Percentiles rank a stretch among this genome's conserved stretches.
Evolutionary conservation across 352 stramenopile genomes (phyloP).

Genomic region (Elongisporangium undulatum): DNA sequence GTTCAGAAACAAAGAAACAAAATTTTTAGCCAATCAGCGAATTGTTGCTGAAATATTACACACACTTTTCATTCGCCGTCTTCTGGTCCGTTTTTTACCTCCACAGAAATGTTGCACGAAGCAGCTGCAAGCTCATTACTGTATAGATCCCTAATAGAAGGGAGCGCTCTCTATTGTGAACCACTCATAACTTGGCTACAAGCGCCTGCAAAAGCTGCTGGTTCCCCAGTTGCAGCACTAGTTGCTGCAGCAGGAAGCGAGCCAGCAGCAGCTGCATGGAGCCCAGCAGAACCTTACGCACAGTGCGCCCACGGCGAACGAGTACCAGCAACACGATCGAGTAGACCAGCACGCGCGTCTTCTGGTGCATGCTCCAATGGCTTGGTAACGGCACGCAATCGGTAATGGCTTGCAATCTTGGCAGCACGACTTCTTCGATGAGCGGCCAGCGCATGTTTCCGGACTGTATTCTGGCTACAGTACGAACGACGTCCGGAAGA

Average conservation of each 20-base stretch:
- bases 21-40: background rate
- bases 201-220: slow-evolving; percentile 5
- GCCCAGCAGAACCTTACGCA: slow-evolving; percentile 41
- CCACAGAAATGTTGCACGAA: background rate
- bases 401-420: slow-evolving; percentile 34
- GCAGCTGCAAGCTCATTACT: background rate
- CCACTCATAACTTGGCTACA: slow-evolving; percentile 21
- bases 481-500: slow-evolving; percentile 40
- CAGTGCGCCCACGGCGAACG: slow-evolving; percentile 42
- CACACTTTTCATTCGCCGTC: background rate
- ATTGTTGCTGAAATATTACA: background rate
- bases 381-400: slow-evolving; percentile 20
- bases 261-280: slow-evolving; percentile 54
- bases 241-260: slow-evolving; percentile 48
- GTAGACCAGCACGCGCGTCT: slow-evolving; percentile 45
- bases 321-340: slow-evolving; percentile 46
- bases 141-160: background rate
- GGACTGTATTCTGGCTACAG: slow-evolving; percentile 42
- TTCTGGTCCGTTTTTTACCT: too few species aligned
- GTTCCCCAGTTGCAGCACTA: slow-evolving; percentile 40
- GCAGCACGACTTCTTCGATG: slow-evolving; percentile 40
- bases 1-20: background rate
- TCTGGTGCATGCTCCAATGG: slow-evolving; percentile 34
- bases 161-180: slow-evolving; percentile 1
- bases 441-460: slow-evolving; percentile 57